A percentile compares a stretch with the other conserved stretches of the same genome.
Evolutionary conservation across 2,329 filamentous ascomycete species (phyloP).

Genomic region (Colletotrichum sansevieriae): DNA sequence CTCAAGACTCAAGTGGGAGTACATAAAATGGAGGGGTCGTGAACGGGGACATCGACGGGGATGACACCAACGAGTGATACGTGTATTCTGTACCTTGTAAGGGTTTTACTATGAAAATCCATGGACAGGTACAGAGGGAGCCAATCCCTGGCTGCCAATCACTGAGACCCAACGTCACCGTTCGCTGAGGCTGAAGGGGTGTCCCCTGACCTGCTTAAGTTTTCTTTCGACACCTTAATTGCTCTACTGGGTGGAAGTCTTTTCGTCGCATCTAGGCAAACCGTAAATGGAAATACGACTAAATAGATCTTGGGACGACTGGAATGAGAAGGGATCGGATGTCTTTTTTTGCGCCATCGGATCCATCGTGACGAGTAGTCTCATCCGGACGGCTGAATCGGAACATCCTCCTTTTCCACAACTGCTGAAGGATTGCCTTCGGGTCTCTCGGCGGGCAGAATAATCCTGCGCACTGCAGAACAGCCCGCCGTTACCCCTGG

Average conservation of each 20-base stretch:
- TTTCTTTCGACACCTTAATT: constrained; percentile 37
- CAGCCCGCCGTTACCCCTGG: neutral
- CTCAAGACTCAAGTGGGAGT: constrained; percentile 18
- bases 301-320: neutral
- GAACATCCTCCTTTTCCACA: constrained; percentile 1
- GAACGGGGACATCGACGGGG: constrained; percentile 23
- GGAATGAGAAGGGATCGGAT: constrained; percentile 28
- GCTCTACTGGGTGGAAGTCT: neutral
- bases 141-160: constrained; percentile 36
- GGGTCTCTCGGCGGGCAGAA: neutral
- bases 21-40: constrained; percentile 20
- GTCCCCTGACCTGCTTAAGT: constrained; percentile 20
- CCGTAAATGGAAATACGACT: neutral
- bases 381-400: constrained; percentile 2
- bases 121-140: constrained; percentile 23
- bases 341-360: neutral
- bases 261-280: constrained; percentile 13
- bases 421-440: constrained; percentile 3
- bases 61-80: neutral
- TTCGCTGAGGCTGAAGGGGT: constrained; percentile 36
- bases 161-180: constrained; percentile 17
- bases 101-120: constrained; percentile 32
- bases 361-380: constrained; percentile 9
- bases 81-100: constrained; percentile 8
- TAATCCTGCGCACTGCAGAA: constrained; percentile 16